phyloP scores from a whole-genome alignment of 768 basidiomycete species.

The Boletellus emodensis region DNA sequence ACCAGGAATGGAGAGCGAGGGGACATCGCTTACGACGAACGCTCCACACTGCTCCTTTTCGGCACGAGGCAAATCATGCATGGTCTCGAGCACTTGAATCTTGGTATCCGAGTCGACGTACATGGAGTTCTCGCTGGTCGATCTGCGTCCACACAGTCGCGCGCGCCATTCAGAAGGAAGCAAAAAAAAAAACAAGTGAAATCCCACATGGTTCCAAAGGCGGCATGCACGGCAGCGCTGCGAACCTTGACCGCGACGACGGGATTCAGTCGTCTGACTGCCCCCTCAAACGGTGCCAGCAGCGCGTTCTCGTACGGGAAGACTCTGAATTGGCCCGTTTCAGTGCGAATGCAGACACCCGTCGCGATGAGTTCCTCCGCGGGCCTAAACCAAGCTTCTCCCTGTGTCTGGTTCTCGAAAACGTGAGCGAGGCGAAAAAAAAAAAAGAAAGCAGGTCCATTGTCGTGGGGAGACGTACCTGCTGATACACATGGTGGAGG shows the following conservation, averaged over 20 bases:
- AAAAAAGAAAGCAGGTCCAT: not conserved
- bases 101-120: constrained; percentile 76
- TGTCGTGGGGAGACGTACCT: constrained; percentile 38
- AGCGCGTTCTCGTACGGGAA: constrained; percentile 80
- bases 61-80: constrained; percentile 64
- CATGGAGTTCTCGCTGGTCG: constrained; percentile 51
- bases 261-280: constrained; percentile 70
- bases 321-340: constrained; percentile 64
- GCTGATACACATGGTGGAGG: constrained; percentile 74
- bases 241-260: constrained; percentile 79
- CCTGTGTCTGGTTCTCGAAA: constrained; percentile 56
- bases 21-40: constrained; percentile 59
- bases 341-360: constrained; percentile 72
- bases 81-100: constrained; percentile 77
- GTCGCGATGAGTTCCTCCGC: constrained; percentile 72
- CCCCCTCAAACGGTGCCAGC: constrained; percentile 75
- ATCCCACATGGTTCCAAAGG: constrained; percentile 62
- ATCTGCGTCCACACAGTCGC: constrained; percentile 31
- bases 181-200: not conserved
- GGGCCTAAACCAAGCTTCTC: constrained; percentile 83
- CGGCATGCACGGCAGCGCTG: constrained; percentile 78
- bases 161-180: not conserved
- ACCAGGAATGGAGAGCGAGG: not conserved
- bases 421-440: not conserved
- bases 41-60: constrained; percentile 92